Base-by-base conservation (phyloP, 2,329 filamentous ascomycete genomes). In the Trichophyton benhamiae region DNA sequence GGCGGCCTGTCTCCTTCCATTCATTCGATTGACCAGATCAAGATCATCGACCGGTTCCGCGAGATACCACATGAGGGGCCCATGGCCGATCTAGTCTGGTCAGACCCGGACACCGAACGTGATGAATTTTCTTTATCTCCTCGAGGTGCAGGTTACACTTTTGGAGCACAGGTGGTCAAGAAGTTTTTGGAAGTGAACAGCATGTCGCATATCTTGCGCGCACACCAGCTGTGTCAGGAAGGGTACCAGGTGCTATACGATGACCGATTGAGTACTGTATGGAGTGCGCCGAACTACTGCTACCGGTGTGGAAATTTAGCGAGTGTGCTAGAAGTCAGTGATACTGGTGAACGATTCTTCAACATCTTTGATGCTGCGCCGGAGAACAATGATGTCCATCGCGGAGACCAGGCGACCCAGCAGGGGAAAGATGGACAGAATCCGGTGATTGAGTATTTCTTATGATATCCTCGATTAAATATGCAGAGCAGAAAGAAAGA, bases 71-170 rank as follows among this genome's bases (percentile, higher is more conserved):
- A 99, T 76, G 94, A 99, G 76, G 94, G 94, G 0, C 94, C 94
- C 38, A 99, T 99, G 94, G 94, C 94, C n/a, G 94, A 99, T 74
- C 79, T 99, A 3, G 94, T 99, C 36, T 99, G 94, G 94, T 96
- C 91, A 20, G 94, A 99, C 72, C 94, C 94, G 0, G 94, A 99
- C 72, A 87, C 89, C n/a, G 94, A 99, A 68, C 84, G 91, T 62
- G 94, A 99, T 75, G 94, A 99, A 74, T 99, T 99, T 76, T 95
- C 89, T 5, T 82, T 99, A 15, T 95, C 89, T 6, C 94, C 94
- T 1, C 83, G 94, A 64, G 94, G 94, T 49, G 94, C 94, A 20
- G 94, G 94, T 25, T 99, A 99, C 74, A 97, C 92, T 0, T 99
- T 99, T 72, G 94, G 94, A 61, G 91, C 91, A 5, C 94, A 97